phyloP scores from a whole-genome alignment of 371 early-diverging fungal genomes.

The Smittium mucronatum region DNA sequence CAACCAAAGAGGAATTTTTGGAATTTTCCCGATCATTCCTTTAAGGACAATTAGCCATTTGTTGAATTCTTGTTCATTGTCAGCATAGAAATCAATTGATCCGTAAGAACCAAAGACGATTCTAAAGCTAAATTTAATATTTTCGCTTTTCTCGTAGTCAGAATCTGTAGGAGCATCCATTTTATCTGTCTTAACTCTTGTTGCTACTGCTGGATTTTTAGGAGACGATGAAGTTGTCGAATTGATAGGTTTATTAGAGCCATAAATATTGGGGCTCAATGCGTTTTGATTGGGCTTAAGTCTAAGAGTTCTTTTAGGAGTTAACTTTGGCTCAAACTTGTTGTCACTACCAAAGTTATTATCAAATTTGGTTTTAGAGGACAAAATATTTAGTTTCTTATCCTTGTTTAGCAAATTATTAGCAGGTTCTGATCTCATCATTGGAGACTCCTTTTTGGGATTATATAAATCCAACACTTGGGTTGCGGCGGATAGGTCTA shows the following conservation, averaged over 20 bases:
- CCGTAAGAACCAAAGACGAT: slow-evolving; percentile 7
- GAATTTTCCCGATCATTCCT: slow-evolving; percentile 25
- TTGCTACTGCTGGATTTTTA: neutral
- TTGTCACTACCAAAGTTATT: neutral
- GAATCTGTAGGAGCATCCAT: neutral
- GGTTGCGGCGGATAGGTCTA: slow-evolving; percentile 30
- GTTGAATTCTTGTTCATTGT: slow-evolving; percentile 26
- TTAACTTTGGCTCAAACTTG: neutral
- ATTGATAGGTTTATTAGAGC: neutral
- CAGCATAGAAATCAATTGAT: slow-evolving; percentile 32
- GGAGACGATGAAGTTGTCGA: neutral
- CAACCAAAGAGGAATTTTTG: slow-evolving; percentile 35
- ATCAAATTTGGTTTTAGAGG: neutral
- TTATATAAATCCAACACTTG: slow-evolving; percentile 20
- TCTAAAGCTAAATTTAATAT: slow-evolving; percentile 11
- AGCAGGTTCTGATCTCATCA: neutral
- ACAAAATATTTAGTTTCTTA: neutral
- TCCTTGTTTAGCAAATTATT: neutral
- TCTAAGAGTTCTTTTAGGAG: neutral
- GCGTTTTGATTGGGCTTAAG: neutral
- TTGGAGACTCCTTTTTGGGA: neutral
- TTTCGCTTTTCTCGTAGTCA: slow-evolving; percentile 10
- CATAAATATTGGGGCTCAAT: no score
- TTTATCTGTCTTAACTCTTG: neutral
- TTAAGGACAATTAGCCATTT: slow-evolving; percentile 27